Conservation (phyloP, 2,329 filamentous ascomycete genomes). For the Colletotrichum nymphaeae region DNA sequence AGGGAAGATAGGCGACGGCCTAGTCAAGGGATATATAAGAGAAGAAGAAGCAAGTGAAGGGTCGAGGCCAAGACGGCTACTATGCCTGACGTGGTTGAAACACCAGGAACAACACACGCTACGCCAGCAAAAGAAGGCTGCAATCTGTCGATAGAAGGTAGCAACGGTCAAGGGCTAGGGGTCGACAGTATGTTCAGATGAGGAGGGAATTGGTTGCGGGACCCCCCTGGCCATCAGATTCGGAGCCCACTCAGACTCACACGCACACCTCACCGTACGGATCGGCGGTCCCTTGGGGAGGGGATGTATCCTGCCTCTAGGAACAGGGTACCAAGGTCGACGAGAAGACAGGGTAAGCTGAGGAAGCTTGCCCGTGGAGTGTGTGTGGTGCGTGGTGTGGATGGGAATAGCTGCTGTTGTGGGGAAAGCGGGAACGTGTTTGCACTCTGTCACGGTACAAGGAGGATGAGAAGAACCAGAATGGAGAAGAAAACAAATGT, state of each 20-base stretch:
- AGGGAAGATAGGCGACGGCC: background rate
- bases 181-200: conserved; percentile 19
- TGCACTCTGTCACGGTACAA: background rate
- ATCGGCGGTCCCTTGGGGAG: background rate
- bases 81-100: conserved; percentile 30
- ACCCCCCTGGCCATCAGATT: background rate
- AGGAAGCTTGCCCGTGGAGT: background rate
- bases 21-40: conserved; percentile 2
- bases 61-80: conserved; percentile 4
- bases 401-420: background rate
- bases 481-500: background rate
- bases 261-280: background rate
- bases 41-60: conserved; percentile 4
- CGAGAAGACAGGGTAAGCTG: background rate
- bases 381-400: background rate
- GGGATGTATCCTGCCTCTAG: background rate
- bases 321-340: conserved; percentile 1
- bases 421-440: conserved; percentile 3
- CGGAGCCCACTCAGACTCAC: background rate
- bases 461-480: background rate
- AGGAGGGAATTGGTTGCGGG: background rate
- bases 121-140: conserved; percentile 10
- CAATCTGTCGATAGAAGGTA: background rate
- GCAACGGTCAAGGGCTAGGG: conserved; percentile 16
- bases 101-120: conserved; percentile 14